Conservation (phyloP, 2,329 filamentous ascomycete genomes). For the Magnaporthales sp. region DNA sequence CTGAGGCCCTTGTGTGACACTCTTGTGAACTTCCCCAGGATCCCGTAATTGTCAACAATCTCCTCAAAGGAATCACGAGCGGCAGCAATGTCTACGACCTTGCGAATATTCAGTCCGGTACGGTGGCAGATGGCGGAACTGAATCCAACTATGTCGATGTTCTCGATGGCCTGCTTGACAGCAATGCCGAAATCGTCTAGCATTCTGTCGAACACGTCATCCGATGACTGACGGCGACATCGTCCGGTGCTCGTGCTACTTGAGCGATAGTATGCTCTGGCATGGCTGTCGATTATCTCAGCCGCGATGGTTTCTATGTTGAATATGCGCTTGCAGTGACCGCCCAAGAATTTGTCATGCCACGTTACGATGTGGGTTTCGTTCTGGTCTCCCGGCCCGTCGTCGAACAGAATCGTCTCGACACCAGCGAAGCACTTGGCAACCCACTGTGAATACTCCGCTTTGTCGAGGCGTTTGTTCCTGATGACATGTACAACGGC, state of each 20-base stretch:
- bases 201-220: constrained; percentile 33
- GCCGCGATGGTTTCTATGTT: constrained; percentile 68
- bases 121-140: constrained; percentile 80
- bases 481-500: constrained; percentile 35
- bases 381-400: constrained; percentile 52
- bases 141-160: constrained; percentile 67
- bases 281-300: constrained; percentile 42
- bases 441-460: constrained; percentile 47
- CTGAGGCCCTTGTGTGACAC: constrained; percentile 59
- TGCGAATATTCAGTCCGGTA: constrained; percentile 57
- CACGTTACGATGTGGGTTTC: constrained; percentile 49
- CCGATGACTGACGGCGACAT: constrained; percentile 7
- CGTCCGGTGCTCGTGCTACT: constrained; percentile 17
- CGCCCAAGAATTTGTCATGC: constrained; percentile 57
- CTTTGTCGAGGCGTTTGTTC: constrained; percentile 26
- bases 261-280: constrained; percentile 20
- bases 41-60: constrained; percentile 23
- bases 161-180: constrained; percentile 49
- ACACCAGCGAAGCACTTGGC: constrained; percentile 59
- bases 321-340: constrained; percentile 63
- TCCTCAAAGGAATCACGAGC: constrained; percentile 28
- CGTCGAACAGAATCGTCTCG: constrained; percentile 69
- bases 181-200: constrained; percentile 38
- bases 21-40: constrained; percentile 32
- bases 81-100: constrained; percentile 30